phyloP scores from a whole-genome alignment of 192 early-diverging fungal species.

The Mortierella claussenii region DNA sequence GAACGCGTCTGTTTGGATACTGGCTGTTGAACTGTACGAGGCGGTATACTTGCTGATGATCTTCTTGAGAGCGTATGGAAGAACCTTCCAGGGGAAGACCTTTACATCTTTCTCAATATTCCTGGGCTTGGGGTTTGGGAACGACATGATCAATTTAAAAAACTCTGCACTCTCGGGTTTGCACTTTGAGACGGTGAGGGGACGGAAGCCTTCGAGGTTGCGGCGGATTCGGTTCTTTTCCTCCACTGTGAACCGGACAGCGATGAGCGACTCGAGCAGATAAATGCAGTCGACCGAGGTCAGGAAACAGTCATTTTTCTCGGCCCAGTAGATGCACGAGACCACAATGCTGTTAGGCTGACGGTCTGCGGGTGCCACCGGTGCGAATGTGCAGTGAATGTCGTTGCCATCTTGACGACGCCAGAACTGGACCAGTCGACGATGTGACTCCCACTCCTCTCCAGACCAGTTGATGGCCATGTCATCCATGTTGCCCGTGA shows the following conservation, averaged over 20 bases:
- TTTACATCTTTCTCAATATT: constrained; percentile 92
- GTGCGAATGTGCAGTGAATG: constrained; percentile 71
- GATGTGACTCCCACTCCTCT: constrained; percentile 70
- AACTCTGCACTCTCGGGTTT: constrained; percentile 80
- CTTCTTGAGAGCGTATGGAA: constrained; percentile 77
- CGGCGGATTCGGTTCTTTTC: constrained; percentile 90
- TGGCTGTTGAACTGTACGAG: constrained; percentile 57
- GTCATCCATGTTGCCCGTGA: constrained; percentile 67
- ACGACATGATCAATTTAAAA: constrained; percentile 86
- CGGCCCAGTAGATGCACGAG: constrained; percentile 78
- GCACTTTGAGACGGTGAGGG: constrained; percentile 79
- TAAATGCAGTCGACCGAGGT: constrained; percentile 82
- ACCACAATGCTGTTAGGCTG: constrained; percentile 75
- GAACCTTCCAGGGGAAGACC: constrained; percentile 59
- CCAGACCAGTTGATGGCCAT: constrained; percentile 74
- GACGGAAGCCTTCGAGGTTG: constrained; percentile 84
- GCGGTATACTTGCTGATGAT: constrained; percentile 82
- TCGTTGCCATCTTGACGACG: constrained; percentile 68
- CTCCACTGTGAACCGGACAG: constrained; percentile 79
- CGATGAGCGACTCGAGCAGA: constrained; percentile 75
- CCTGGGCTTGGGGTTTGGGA: constrained; percentile 82
- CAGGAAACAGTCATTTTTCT: constrained; percentile 76
- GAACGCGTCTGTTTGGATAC: constrained; percentile 55
- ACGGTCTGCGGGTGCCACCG: constrained; percentile 63
- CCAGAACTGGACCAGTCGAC: constrained; percentile 80